These are phyloP conservation scores for Macrolepiota fuliginosa DNA, from an alignment of 768 basidiomycete species.

Conservation along the genomic window DNA sequence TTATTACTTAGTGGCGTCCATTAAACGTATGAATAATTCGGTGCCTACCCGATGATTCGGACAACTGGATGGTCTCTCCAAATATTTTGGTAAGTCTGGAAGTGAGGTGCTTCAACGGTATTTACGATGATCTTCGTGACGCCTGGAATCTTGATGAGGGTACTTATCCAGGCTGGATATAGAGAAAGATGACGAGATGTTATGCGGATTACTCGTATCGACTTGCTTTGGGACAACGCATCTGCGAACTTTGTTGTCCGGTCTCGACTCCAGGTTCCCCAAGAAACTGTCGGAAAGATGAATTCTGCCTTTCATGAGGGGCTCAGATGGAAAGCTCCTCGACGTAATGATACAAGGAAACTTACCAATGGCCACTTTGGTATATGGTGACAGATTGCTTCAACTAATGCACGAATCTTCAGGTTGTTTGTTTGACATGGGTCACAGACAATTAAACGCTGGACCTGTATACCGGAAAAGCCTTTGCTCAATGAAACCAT, in stretches of 20 bases:
- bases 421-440: background rate
- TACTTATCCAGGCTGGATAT: background rate
- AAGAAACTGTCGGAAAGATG: background rate
- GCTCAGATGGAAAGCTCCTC: background rate
- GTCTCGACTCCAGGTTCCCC: background rate
- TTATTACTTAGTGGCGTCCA: background rate
- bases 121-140: background rate
- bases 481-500: background rate
- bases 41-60: background rate
- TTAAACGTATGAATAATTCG: background rate
- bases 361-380: background rate
- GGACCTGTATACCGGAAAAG: background rate
- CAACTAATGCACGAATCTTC: background rate
- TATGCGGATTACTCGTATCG: background rate
- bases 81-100: background rate
- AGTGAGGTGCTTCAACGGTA: background rate
- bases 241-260: background rate
- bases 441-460: background rate
- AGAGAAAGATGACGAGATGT: background rate
- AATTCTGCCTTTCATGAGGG: background rate
- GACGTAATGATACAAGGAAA: no score
- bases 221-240: background rate
- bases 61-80: background rate
- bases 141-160: background rate
- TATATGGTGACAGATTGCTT: background rate